Evolutionary conservation across 2,329 filamentous ascomycete genomes (phyloP).

Genomic region (Camptophora hylomeconis): DNA sequence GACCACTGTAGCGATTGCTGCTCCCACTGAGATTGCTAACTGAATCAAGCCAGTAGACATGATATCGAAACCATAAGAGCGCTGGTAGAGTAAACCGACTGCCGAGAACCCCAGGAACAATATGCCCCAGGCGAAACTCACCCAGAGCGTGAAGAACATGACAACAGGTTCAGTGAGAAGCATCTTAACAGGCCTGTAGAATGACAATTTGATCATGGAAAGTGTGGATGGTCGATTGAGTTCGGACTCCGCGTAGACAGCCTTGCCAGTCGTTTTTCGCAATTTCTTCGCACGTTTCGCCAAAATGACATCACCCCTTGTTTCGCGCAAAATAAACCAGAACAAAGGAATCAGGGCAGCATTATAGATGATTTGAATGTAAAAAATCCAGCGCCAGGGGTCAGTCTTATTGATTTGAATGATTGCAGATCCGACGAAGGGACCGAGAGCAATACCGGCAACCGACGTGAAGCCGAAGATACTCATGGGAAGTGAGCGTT

Average conservation of each 20-base stretch:
- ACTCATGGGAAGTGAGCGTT: slow-evolving; percentile 28
- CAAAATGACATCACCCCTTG: slow-evolving; percentile 30
- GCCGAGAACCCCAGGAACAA: slow-evolving; percentile 30
- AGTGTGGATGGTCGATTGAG: slow-evolving; percentile 13
- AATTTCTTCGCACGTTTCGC: slow-evolving; percentile 26
- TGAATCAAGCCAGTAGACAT: slow-evolving; percentile 23
- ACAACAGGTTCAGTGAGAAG: slow-evolving; percentile 31
- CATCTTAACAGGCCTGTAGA: slow-evolving; percentile 20
- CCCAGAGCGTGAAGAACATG: slow-evolving; percentile 31
- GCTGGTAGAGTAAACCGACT: slow-evolving; percentile 27
- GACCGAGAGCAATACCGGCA: slow-evolving; percentile 31
- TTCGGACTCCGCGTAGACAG: slow-evolving; percentile 21
- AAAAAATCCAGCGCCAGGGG: slow-evolving; percentile 34
- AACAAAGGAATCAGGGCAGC: slow-evolving; percentile 28
- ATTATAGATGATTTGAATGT: slow-evolving; percentile 32
- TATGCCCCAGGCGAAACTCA: slow-evolving; percentile 32
- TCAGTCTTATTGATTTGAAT: slow-evolving; percentile 21
- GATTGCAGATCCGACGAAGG: slow-evolving; percentile 30
- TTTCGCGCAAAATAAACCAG: slow-evolving; percentile 29
- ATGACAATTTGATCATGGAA: slow-evolving; percentile 7
- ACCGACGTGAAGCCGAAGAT: slow-evolving; percentile 32
- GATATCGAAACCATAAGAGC: slow-evolving; percentile 24
- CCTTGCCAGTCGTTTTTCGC: slow-evolving; percentile 23
- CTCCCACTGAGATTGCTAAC: slow-evolving; percentile 29
- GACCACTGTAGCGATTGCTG: slow-evolving; percentile 27